Evolutionary conservation across 2,329 filamentous ascomycete genomes (phyloP), one percentile per base, ranked within the genome.

Genomic region (Lecanicillium sp.): DNA sequence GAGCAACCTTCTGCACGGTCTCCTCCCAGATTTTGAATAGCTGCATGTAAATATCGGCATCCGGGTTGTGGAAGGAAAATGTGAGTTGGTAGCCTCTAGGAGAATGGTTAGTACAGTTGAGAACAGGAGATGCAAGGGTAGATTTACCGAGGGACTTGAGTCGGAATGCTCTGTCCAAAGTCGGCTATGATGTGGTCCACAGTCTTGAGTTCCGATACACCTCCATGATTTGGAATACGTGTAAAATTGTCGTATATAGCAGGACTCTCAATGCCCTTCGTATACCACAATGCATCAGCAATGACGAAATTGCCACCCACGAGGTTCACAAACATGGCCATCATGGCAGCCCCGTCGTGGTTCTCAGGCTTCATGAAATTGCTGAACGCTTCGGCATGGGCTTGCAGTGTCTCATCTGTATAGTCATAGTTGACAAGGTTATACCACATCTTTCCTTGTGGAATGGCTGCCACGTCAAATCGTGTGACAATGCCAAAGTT

Each of bases 401-500:
- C 14, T 17, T 5, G 11, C 3, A 32, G n/a, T 14, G 15, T 32
- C 4, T 11, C 14, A 8, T 32, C 29, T 14, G 14, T 32, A 14
- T 32, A 32, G 29, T 14, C 10, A 10, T 17, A 17, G 10, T 10
- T 14, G 15, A 32, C 11, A 17, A 17, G 11, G 11, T 14, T 17
- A 4, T 17, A 14, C 29, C 29, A 32, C 29, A 32, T 32, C 14
- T 17, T 8, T 10, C 17, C 29, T 14, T 17, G 14, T 17, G 29
- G 29, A 28, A 22, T 39, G n/a, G 25, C 12, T 14, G n/a, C 36
- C 4, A 39, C 37, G 22, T 59, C 54, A 39, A 61, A 59, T 5
- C 49, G 44, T 2, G 65, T 60, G 2, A 62, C 55, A 39, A 65
- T 57, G 27, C 66, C 68, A 32, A 69, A 66, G 45, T 73, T 73